These are phyloP conservation scores for Ananas comosus DNA, from an alignment of 176 grass and related monocot species.

Conservation along the genomic window DNA sequence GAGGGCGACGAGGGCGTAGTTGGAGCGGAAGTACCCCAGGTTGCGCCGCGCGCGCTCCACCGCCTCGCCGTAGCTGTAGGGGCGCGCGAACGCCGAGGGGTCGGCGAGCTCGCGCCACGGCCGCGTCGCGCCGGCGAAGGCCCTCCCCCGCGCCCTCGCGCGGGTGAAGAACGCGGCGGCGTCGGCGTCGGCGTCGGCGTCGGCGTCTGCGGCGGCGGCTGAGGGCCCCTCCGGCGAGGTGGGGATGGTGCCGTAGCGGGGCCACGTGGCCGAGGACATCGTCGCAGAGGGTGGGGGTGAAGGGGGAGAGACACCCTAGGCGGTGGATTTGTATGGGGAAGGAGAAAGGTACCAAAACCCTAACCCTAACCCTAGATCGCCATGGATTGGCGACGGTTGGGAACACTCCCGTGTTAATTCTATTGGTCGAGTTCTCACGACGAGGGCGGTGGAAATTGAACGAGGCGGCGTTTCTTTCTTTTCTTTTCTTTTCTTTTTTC, in stretches of 20 bases:
- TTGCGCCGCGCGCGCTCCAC: conserved; percentile 55
- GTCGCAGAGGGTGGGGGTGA: background rate
- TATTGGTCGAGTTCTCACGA: too few relatives aligned
- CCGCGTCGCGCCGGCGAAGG: conserved; percentile 43
- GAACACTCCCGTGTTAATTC: too few relatives aligned
- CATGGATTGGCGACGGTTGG: background rate
- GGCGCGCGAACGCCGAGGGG: conserved; percentile 51
- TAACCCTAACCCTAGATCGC: background rate
- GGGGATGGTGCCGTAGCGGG: conserved; percentile 47
- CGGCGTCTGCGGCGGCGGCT: conserved; percentile 3
- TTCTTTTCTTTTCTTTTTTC: too few relatives aligned
- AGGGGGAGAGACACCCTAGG: conserved; percentile 12
- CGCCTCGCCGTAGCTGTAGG: conserved; percentile 58
- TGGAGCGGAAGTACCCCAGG: conserved; percentile 81
- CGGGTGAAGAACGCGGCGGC: conserved; percentile 54
- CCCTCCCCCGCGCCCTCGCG: conserved; percentile 36
- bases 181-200: conserved; percentile 21
- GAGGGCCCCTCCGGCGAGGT: conserved; percentile 14
- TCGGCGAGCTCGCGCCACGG: conserved; percentile 71
- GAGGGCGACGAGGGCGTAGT: conserved; percentile 58
- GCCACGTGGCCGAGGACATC: conserved; percentile 33
- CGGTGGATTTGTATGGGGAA: conserved; percentile 18
- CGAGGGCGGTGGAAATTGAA: too few relatives aligned
- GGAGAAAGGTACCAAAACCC: too few relatives aligned
- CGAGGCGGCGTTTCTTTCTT: too few relatives aligned